phyloP scores from a whole-genome alignment of 139 green algal genomes.

The Micromonas commoda region DNA sequence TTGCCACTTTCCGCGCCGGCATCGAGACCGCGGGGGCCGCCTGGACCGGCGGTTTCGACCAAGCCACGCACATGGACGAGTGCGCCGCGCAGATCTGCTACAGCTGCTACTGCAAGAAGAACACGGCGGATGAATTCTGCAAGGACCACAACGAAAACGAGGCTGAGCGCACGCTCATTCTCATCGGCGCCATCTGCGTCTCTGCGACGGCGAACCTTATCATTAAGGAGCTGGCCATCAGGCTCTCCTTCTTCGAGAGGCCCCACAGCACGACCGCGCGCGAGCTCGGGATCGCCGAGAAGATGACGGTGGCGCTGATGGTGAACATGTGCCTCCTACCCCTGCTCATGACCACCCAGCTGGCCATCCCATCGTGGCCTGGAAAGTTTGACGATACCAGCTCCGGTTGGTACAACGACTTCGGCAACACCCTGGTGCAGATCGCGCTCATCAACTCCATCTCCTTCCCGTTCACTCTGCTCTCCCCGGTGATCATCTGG shows the following conservation, averaged over 20 bases:
- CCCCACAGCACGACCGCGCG: not conserved
- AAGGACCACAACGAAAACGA: not conserved
- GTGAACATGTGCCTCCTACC: not conserved
- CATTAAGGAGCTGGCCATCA: not conserved
- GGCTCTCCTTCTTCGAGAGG: not conserved
- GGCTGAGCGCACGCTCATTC: not conserved
- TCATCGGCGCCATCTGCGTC: not conserved
- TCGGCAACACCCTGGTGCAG: not conserved
- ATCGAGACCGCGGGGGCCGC: not conserved
- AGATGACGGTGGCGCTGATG: not conserved
- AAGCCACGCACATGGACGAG: not conserved
- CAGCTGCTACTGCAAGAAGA: not conserved
- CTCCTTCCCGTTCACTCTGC: too few species aligned
- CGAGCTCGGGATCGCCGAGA: not conserved
- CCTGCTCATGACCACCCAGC: not conserved
- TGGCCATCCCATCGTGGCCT: not conserved
- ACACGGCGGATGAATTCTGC: not conserved
- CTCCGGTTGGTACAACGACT: not conserved
- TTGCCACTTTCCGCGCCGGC: not conserved
- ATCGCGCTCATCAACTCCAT: not conserved
- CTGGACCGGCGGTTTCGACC: constrained; percentile 5
- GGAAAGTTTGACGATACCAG: not conserved
- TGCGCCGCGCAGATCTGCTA: constrained; percentile 18
- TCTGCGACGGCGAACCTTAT: not conserved
- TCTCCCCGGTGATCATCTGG: too few species aligned